Evolutionary conservation across 495 filamentous ascomycete species (phyloP).

Genomic region (Aspergillus egyptiacus): DNA sequence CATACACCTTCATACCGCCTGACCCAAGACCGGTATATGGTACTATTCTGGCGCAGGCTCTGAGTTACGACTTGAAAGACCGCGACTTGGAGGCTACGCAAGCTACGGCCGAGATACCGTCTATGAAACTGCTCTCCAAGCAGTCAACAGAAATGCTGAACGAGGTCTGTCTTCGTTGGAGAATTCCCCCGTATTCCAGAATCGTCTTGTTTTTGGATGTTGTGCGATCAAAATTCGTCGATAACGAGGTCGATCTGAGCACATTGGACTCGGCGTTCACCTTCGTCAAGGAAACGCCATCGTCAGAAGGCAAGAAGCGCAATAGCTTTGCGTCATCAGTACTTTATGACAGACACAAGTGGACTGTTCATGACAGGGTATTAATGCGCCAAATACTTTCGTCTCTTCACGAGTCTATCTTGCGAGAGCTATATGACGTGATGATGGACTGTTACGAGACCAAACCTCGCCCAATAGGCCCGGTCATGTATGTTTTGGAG

Average conservation of each 20-base stretch:
- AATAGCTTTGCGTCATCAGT: constrained; percentile 40
- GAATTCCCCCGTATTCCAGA: constrained; percentile 77
- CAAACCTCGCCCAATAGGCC: constrained; percentile 74
- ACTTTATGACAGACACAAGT: constrained; percentile 55
- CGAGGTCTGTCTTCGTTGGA: constrained; percentile 84
- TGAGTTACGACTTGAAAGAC: constrained; percentile 62
- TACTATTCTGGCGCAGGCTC: constrained; percentile 65
- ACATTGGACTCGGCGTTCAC: constrained; percentile 79
- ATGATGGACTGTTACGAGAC: constrained; percentile 82
- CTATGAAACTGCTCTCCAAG: constrained; percentile 68
- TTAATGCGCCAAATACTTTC: constrained; percentile 69
- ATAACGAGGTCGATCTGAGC: constrained; percentile 74
- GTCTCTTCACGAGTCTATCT: constrained; percentile 71
- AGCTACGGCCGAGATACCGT: constrained; percentile 45
- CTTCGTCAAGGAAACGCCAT: constrained; percentile 64
- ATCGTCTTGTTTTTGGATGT: constrained; percentile 82
- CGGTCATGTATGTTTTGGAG: constrained; percentile 76
- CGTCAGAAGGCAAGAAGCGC: constrained; percentile 49
- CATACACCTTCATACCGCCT: constrained; percentile 82
- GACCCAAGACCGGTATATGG: constrained; percentile 79
- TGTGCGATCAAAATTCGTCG: constrained; percentile 73
- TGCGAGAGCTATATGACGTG: constrained; percentile 81
- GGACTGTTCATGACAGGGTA: constrained; percentile 75
- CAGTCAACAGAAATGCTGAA: constrained; percentile 76
- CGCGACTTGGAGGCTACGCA: constrained; percentile 48